Conservation (phyloP, 306 rosid genomes). For the Cucumis hystrix region DNA sequence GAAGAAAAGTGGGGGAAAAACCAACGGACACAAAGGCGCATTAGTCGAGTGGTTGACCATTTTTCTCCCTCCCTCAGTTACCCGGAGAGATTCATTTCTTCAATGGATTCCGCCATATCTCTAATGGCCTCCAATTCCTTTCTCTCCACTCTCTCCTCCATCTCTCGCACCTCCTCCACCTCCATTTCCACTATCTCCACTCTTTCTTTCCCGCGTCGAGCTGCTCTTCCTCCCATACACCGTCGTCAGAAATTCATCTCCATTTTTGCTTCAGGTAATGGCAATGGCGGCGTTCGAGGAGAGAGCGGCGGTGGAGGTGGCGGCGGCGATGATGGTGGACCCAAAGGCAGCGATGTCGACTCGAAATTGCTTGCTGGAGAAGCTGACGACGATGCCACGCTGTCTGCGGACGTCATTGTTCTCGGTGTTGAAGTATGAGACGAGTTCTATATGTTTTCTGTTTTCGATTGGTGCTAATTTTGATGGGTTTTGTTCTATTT, state of each 20-base stretch:
- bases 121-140: neutral
- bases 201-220: neutral
- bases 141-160: neutral
- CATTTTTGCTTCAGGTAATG: neutral
- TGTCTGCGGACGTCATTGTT: constrained; percentile 2
- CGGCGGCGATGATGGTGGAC: neutral
- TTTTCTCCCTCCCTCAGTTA: neutral
- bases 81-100: neutral
- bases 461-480: neutral
- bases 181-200: neutral
- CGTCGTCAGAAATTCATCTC: neutral
- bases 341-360: neutral
- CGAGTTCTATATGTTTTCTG: neutral
- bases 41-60: neutral
- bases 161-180: neutral
- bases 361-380: neutral
- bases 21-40: neutral
- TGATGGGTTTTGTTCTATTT: neutral
- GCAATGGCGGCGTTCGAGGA: constrained; percentile 2
- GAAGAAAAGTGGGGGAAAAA: neutral
- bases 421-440: neutral
- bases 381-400: neutral
- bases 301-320: constrained; percentile 1
- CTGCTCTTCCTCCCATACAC: neutral
- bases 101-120: neutral